phyloP scores from a whole-genome alignment of 2,329 filamentous ascomycete species.

The Amylocarpus encephaloides region DNA sequence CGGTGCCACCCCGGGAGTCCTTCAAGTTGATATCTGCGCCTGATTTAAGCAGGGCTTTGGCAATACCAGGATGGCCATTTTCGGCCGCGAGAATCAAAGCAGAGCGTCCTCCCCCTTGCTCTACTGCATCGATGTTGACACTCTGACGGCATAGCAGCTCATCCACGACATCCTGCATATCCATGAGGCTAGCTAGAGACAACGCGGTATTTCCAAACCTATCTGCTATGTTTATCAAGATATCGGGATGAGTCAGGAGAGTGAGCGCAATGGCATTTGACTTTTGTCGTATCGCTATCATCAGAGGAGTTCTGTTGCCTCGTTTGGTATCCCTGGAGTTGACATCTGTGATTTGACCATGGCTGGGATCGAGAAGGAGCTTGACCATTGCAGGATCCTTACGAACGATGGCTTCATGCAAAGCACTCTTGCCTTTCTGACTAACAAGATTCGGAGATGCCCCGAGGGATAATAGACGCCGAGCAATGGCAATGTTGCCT shows the following conservation, averaged over 20 bases:
- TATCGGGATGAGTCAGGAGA: constrained; percentile 4
- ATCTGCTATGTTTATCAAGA: constrained; percentile 10
- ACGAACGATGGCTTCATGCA: constrained; percentile 14
- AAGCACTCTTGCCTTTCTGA: constrained; percentile 10
- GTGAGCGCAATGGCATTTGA: constrained; percentile 6
- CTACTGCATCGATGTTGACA: constrained; percentile 6
- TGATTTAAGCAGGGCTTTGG: constrained; percentile 1
- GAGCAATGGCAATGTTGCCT: constrained; percentile 30
- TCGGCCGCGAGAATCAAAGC: constrained; percentile 10
- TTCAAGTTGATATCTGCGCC: constrained; percentile 9
- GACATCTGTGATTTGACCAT: constrained; percentile 4
- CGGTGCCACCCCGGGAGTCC: constrained; percentile 5
- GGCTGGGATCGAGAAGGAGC: constrained; percentile 6
- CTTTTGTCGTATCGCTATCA: constrained; percentile 5
- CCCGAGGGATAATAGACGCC: constrained; percentile 13
- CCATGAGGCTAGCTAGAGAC: constrained; percentile 4
- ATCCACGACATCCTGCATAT: constrained; percentile 5
- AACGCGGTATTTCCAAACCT: constrained; percentile 11
- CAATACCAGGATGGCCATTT: constrained; percentile 4
- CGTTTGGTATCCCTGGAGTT: constrained; percentile 6
- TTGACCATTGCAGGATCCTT: constrained; percentile 8
- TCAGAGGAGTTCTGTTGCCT: constrained; percentile 10
- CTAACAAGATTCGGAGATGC: constrained; percentile 9
- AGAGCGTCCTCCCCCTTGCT: constrained; percentile 4
- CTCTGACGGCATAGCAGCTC: constrained; percentile 1